Base-by-base conservation (phyloP, 2,329 filamentous ascomycete genomes). In the Diaporthe citrichinensis region DNA sequence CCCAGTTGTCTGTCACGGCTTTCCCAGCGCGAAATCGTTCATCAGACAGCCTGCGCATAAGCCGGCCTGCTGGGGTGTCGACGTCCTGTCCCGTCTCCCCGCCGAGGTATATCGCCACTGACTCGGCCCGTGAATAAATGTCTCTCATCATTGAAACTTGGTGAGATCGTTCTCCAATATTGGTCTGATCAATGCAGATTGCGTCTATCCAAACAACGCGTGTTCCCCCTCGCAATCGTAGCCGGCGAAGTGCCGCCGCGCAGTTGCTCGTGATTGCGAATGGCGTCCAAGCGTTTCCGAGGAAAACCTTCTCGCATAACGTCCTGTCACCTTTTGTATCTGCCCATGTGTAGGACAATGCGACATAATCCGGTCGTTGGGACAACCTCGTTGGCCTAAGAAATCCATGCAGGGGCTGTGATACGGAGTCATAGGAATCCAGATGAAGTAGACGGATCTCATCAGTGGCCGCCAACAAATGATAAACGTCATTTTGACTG, bases 121-220 rank as follows among this genome's bases (percentile, higher is more conserved):
- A 67, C 23, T 67, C 28, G 23, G 62, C 62, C 44, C 44, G 44
- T 1, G 62, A 67, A 25, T 51, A 67, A 5, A 67, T 67, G 8
- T 67, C 62, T n/a, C 62, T 36, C 62, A 67, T 67, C 44, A 67
- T 49, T 15, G 62, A 67, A 2, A 67, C 62, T 17, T 67, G 62
- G 14, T 67, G 62, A 8, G 62, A 67, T 12, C 62, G 51, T 34
- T 67, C 62, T 9, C 62, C 44, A 51, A 20, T 12, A 51, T 67
- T 67, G 28, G 28, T 6, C 31, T 67, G 62, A 10, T 67, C 62
- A 36, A 67, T 67, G 5, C 62, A 67, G 12, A 67, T 51, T n/a
- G 62, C 44, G 10, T 67, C 62, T 17, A 67, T 17, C 62, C 62
- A 67, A 1, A 67, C 6, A 17, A 23, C 28, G 12, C 62, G 46